Evolutionary conservation across 495 filamentous ascomycete genomes (phyloP), one percentile per base, ranked within the genome.

Genomic region (Penicillium cinerascens): DNA sequence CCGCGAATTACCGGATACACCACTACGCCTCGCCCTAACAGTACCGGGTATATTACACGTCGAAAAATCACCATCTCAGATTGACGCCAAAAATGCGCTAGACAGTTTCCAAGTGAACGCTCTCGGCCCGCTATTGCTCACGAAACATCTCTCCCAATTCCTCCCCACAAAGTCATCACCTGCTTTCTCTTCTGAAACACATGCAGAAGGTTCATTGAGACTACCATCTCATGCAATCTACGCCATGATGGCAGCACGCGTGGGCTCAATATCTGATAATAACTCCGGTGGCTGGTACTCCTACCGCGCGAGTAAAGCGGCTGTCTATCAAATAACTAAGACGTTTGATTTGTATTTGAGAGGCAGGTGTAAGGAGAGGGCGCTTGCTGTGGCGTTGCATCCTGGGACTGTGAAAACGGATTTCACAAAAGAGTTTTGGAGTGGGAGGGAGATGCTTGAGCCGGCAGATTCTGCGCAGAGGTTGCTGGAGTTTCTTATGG

Each of bases 371-470:
- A 82, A 75, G 1, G 77, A 78, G 4, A 82, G 79, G 38, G 86
- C 84, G 1, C 71, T 91, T 53, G 79, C 78, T 0, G 70, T 95
- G 4, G 78, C 76, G n/a, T 72, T 92, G 65, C 89, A 95, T 71
- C 90, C 89, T 4, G 89, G 91, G 1, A 93, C 88, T 8, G 89
- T 95, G 36, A 83, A 80, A 67, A 92, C 88, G 40, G 84, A 78
- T 11, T 70, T 95, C 58, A 89, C 84, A 42, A 77, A 70, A 57
- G 85, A 84, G 38, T 92, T 86, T 61, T 92, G 86, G 88, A 75
- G 61, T 60, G 61, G 74, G 38, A 74, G 78, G 51, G 80, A 78
- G 42, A 83, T 82, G 73, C 55, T 92, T 47, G 76, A 74, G 11
- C 69, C 82, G 6, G 79, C 82, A 43, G 82, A 80, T 61, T 80